phyloP scores from a whole-genome alignment of 148 eudicot genomes.

The Cornus controversa region DNA sequence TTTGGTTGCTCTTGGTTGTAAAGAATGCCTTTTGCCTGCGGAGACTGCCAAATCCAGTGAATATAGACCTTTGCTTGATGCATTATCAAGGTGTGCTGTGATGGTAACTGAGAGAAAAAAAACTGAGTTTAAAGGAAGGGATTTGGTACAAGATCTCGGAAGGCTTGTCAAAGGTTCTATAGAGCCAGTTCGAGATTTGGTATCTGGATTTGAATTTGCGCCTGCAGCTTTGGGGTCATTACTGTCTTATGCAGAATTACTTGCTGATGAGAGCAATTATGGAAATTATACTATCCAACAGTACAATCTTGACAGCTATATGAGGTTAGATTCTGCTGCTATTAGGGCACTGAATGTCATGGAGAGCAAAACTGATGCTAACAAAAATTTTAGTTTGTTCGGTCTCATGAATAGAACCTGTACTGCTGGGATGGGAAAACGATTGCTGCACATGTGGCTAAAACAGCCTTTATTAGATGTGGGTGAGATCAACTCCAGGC shows the following conservation, averaged over 20 bases:
- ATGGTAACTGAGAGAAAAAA: constrained; percentile 93
- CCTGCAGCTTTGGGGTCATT: constrained; percentile 72
- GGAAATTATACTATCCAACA: constrained; percentile 57
- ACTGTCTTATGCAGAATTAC: constrained; percentile 75
- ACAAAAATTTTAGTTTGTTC: constrained; percentile 91
- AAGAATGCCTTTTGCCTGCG: constrained; percentile 84
- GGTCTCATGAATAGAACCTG: constrained; percentile 98
- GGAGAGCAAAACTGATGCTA: constrained; percentile 98
- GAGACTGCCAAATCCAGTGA: constrained; percentile 65
- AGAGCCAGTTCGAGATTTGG: constrained; percentile 83
- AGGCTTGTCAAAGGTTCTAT: constrained; percentile 90
- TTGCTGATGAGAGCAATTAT: constrained; percentile 84
- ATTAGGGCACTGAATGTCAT: constrained; percentile 92
- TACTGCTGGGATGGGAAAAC: constrained; percentile 99
- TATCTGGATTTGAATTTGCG: constrained; percentile 85
- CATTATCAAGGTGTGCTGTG: constrained; percentile 85
- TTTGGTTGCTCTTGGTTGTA: constrained; percentile 89
- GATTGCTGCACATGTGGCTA: constrained; percentile 93
- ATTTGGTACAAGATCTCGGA: constrained; percentile 85
- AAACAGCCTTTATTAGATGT: constrained; percentile 94
- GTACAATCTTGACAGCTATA: constrained; percentile 68
- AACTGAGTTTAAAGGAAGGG: constrained; percentile 75
- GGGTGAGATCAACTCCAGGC: constrained; percentile 68
- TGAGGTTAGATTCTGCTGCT: constrained; percentile 98
- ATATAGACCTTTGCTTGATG: constrained; percentile 70